phyloP scores from a whole-genome alignment of 805 yeast genomes.

The Lipomyces orientalis region DNA sequence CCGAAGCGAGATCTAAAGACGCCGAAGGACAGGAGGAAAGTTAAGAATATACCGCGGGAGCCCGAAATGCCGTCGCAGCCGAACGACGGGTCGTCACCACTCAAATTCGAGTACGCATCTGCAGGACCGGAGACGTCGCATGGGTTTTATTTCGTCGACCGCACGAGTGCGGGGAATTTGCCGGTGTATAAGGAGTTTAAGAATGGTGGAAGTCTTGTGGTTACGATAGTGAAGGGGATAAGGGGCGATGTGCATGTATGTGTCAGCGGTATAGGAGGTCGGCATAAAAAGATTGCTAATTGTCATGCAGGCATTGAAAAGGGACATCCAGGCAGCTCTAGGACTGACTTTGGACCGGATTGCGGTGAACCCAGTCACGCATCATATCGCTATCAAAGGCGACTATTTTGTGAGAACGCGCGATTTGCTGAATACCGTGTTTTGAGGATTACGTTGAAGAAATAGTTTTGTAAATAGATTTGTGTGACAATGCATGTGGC shows the following conservation, averaged over 20 bases:
- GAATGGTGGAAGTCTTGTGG: neutral
- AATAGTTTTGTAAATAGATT: neutral
- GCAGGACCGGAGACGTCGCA: neutral
- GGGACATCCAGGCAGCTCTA: conserved; percentile 13
- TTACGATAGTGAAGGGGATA: conserved; percentile 12
- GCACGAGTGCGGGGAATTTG: conserved; percentile 17
- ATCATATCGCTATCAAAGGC: neutral
- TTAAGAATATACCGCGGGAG: neutral
- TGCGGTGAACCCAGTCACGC: neutral
- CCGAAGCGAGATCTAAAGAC: neutral
- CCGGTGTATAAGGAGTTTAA: conserved; percentile 17
- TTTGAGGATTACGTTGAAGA: neutral
- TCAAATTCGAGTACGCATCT: conserved; percentile 1
- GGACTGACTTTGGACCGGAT: neutral
- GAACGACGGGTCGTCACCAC: neutral
- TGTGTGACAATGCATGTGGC: neutral
- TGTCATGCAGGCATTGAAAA: neutral
- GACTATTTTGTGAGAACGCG: conserved; percentile 23
- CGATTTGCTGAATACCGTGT: conserved; percentile 1
- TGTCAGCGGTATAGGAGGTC: neutral
- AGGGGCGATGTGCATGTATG: conserved; percentile 16
- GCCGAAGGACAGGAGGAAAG: neutral
- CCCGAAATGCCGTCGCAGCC: neutral
- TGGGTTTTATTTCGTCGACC: conserved; percentile 14
- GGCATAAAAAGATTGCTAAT: neutral